These are phyloP conservation scores for Lentinula detonsa DNA, from an alignment of 768 basidiomycete genomes.

Conservation along the genomic window DNA sequence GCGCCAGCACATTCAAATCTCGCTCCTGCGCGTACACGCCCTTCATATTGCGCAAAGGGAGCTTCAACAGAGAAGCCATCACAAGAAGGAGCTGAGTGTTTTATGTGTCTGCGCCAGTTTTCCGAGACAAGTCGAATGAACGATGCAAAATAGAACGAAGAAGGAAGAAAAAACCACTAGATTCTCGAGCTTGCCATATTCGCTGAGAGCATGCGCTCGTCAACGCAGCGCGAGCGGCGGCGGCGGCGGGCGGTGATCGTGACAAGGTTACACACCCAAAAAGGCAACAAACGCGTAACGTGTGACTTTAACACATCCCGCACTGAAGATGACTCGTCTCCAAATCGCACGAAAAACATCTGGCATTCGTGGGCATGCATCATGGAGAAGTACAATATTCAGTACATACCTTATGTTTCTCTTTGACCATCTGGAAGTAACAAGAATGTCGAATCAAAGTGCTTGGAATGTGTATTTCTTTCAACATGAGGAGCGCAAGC, in stretches of 20 bases:
- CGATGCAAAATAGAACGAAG: too few species aligned
- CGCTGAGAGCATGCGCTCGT: background rate
- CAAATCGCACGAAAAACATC: background rate
- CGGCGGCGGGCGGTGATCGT: background rate
- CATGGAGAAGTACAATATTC: background rate
- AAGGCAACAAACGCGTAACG: background rate
- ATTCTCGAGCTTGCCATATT: background rate
- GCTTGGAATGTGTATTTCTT: background rate
- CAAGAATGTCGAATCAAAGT: background rate
- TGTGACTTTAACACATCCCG: background rate
- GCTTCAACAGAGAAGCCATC: too few species aligned
- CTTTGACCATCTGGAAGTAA: background rate
- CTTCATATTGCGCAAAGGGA: too few species aligned
- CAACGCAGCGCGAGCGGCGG: background rate
- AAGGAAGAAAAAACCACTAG: background rate
- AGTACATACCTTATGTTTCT: background rate
- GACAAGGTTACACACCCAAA: background rate
- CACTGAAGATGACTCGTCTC: background rate
- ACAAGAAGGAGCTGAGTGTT: too few species aligned
- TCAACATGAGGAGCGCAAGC: background rate
- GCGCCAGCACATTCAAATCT: too few species aligned
- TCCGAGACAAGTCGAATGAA: too few species aligned
- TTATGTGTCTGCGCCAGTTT: too few species aligned
- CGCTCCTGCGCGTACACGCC: too few species aligned
- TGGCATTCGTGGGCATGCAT: background rate